Evolutionary conservation across 108 stramenopile species (phyloP).

Genomic region (Skeletonema menzelii): DNA sequence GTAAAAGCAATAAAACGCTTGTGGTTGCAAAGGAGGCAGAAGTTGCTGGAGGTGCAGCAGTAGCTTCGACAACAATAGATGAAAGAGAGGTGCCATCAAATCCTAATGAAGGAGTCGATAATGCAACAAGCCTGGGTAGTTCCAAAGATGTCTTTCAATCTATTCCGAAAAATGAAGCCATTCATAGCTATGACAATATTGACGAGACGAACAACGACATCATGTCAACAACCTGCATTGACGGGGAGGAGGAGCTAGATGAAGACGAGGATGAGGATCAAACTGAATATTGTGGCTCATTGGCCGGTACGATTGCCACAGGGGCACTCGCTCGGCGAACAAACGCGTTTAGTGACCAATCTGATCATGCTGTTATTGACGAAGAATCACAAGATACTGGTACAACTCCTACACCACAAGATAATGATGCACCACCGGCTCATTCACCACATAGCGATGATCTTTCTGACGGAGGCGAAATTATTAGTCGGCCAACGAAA

Average conservation of each 20-base stretch:
- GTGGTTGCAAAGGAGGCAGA: neutral
- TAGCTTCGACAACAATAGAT: neutral
- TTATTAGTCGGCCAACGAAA: neutral
- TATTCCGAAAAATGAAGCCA: neutral
- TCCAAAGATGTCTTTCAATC: neutral
- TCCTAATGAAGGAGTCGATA: neutral
- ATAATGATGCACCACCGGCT: neutral
- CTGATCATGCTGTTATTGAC: neutral
- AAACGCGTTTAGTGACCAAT: neutral
- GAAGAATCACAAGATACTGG: neutral
- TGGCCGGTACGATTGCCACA: neutral
- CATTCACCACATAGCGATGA: neutral
- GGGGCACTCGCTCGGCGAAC: neutral
- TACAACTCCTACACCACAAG: neutral
- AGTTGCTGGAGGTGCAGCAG: neutral
- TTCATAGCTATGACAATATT: neutral
- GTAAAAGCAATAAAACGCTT: neutral
- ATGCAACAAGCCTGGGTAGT: neutral
- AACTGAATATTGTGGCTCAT: neutral
- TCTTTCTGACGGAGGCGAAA: neutral
- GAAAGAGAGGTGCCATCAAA: neutral
- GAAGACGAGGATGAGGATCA: neutral
- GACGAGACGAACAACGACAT: neutral
- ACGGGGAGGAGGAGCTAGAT: neutral
- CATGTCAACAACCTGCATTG: constrained; percentile 1